phyloP scores from a whole-genome alignment of 1,284 basidiomycete genomes.

The Tetrapyrgos nigripes region DNA sequence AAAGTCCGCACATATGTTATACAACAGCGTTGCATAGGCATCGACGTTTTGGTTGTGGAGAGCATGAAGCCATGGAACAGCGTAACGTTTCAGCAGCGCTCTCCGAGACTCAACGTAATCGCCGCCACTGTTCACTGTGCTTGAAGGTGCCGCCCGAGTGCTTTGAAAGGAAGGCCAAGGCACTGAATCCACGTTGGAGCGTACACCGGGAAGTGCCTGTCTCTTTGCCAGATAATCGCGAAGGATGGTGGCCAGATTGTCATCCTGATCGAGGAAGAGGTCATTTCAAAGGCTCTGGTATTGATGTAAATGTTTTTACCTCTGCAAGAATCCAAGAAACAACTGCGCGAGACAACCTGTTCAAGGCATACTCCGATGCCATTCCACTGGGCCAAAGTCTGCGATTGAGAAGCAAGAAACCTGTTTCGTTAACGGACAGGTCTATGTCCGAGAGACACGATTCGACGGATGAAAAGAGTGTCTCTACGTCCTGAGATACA shows the following conservation, averaged over 20 bases:
- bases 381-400: slow-evolving; percentile 78
- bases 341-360: slow-evolving; percentile 57
- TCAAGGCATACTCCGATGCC: slow-evolving; percentile 70
- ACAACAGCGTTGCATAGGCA: slow-evolving; percentile 55
- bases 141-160: slow-evolving; percentile 43
- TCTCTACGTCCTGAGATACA: slow-evolving; percentile 73
- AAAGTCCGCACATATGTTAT: slow-evolving; percentile 55
- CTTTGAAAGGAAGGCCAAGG: slow-evolving; percentile 56
- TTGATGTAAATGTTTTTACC: slow-evolving; percentile 42
- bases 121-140: slow-evolving; percentile 63
- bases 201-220: slow-evolving; percentile 67
- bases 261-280: slow-evolving; percentile 51
- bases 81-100: slow-evolving; percentile 57
- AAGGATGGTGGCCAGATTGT: slow-evolving; percentile 63
- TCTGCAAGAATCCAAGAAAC: slow-evolving; percentile 70
- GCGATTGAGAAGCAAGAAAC: slow-evolving; percentile 66
- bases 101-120: slow-evolving; percentile 68
- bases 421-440: slow-evolving; percentile 76
- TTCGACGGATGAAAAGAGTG: slow-evolving; percentile 74
- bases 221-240: slow-evolving; percentile 66
- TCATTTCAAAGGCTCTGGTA: neutral
- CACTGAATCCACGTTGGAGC: slow-evolving; percentile 45
- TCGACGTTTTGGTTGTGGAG: slow-evolving; percentile 64
- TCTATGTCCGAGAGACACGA: slow-evolving; percentile 72
- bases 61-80: slow-evolving; percentile 65